These are phyloP conservation scores for Lolium multiflorum DNA, from an alignment of 176 grass and related monocot species.

Conservation along the genomic window DNA sequence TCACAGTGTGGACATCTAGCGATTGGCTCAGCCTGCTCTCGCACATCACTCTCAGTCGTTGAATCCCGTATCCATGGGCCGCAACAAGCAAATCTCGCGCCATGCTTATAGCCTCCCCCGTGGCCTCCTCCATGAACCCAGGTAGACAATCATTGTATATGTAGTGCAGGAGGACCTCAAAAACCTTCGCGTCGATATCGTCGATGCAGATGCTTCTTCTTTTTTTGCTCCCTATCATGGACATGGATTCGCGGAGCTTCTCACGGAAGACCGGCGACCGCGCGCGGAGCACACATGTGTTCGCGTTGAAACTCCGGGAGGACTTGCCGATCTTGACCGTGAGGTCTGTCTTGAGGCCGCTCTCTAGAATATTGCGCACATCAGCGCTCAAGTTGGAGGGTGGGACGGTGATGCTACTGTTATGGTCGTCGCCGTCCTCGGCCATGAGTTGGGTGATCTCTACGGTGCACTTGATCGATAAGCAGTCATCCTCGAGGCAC, in stretches of 20 bases:
- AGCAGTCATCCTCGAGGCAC: background rate
- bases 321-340: background rate
- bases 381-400: background rate
- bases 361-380: background rate
- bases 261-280: background rate
- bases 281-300: conserved; percentile 23
- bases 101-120: conserved; percentile 18
- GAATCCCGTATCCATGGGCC: conserved; percentile 34
- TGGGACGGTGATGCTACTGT: background rate
- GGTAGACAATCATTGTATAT: conserved; percentile 44
- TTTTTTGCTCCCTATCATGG: background rate
- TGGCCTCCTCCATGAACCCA: background rate
- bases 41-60: conserved; percentile 44
- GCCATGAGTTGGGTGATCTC: background rate
- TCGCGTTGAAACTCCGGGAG: background rate
- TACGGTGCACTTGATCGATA: background rate
- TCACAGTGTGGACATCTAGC: conserved; percentile 36
- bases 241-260: too few species aligned
- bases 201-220: background rate
- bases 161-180: conserved; percentile 43
- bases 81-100: conserved; percentile 36
- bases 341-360: background rate
- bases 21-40: conserved; percentile 21
- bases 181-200: conserved; percentile 15
- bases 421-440: too few species aligned